Percentiles rank a stretch among this genome's conserved stretches.
phyloP scores from a whole-genome alignment of 371 early-diverging fungal genomes.

The Mucor circinelloides region DNA sequence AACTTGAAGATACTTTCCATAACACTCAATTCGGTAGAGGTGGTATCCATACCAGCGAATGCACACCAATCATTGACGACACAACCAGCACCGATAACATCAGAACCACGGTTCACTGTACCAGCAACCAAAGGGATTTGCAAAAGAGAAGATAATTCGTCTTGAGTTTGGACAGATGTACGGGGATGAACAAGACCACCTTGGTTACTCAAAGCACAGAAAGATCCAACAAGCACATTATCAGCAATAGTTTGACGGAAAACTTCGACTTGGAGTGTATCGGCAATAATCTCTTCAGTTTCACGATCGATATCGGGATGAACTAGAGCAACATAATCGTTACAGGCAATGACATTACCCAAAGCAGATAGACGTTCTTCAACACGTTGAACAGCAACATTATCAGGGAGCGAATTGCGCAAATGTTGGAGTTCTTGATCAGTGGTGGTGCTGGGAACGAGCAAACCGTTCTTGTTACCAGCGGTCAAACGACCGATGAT shows the following conservation, averaged over 20 bases:
- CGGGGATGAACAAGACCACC: conserved; percentile 98
- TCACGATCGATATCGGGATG: conserved; percentile 99
- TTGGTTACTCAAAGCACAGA: conserved; percentile 97
- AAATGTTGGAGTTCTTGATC: conserved; percentile 99
- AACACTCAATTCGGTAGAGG: conserved; percentile 97
- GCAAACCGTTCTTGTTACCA: conserved; percentile 96
- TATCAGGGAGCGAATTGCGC: conserved; percentile 97
- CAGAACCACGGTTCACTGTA: conserved; percentile 99
- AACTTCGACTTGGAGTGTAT: conserved; percentile 98
- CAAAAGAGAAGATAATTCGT: conserved; percentile 97
- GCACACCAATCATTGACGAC: conserved; percentile 99
- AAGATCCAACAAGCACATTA: conserved; percentile 98
- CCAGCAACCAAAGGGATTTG: conserved; percentile 99
- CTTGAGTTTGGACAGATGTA: conserved; percentile 96
- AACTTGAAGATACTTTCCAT: conserved; percentile 99
- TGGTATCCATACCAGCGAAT: conserved; percentile 98
- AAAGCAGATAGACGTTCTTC: conserved; percentile 99
- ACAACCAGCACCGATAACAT: conserved; percentile 97
- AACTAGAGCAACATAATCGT: conserved; percentile 99
- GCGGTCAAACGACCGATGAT: conserved; percentile 96
- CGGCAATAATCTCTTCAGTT: conserved; percentile 98
- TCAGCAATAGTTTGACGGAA: conserved; percentile 99
- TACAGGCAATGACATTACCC: conserved; percentile 99
- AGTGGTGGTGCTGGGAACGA: conserved; percentile 97
- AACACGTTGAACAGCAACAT: conserved; percentile 94